Base-by-base conservation (phyloP, 495 filamentous ascomycete genomes). In the Tetracladium setigerum region DNA sequence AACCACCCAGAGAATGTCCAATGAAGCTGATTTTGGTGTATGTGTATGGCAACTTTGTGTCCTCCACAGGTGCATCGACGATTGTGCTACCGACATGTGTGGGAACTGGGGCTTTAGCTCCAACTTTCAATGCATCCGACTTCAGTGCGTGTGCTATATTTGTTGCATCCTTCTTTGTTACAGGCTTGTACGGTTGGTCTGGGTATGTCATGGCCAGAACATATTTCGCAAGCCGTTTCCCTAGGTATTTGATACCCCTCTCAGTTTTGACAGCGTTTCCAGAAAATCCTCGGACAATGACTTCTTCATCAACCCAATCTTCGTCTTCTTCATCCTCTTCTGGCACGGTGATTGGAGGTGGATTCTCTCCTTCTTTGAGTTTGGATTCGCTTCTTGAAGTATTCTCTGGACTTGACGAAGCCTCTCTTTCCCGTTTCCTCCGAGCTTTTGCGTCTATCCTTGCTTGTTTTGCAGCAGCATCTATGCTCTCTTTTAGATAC, bases 21-120 rank as follows among this genome's bases (percentile, higher is more conserved):
- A 98, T 76, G 59, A 98, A 96, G 56, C 89, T 95, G 58, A 98
- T 97, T 58, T 89, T 95, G 13, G 89, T 92, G 59, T 95, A 86
- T 56, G 81, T 85, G 58, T 94, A 96, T 2, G 81, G 68, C 38
- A 83, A 73, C n/a, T 77, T 66, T 4, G 72, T 65, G 4, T 57
- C 61, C 4, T 60, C 16, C 13, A 52, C 44, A 1, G 50, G 48
- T 16, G 54, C 57, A 37, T 65, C 63, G 38, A 70, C 63, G 32
- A 83, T 71, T 24, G 68, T 76, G 59, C 79, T 82, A 27, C 77
- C 64, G 30, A 64, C 64, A 54, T 81, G 79, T 10, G 68, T 64
- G 7, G 68, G 68, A 34, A 56, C 50, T 14, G 64, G 65, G 13
- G 58, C 44, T 22, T 64, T 36, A 1, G 57, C 58, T 13, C 62